Evolutionary conservation across 371 early-diverging fungal species (phyloP).

Genomic region (Lichtheimia corymbifera): DNA sequence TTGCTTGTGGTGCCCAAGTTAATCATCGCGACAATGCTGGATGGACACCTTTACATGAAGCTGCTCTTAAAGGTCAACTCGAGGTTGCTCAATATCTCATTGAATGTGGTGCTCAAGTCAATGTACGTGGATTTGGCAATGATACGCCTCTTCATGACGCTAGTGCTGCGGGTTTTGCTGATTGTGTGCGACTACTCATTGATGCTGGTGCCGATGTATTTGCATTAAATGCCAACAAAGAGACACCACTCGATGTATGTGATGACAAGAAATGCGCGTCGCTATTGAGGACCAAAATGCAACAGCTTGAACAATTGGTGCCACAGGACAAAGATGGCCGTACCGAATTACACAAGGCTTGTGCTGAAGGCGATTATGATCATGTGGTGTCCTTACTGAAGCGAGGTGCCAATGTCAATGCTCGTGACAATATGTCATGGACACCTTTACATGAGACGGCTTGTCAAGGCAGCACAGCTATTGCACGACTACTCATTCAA

Average conservation of each 20-base stretch:
- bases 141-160: conserved; percentile 86
- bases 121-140: conserved; percentile 61
- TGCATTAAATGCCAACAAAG: conserved; percentile 58
- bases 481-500: conserved; percentile 67
- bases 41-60: conserved; percentile 73
- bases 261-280: conserved; percentile 28
- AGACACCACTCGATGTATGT: conserved; percentile 58
- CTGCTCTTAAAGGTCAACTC: conserved; percentile 62
- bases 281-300: conserved; percentile 28
- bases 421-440: conserved; percentile 63
- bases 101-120: conserved; percentile 57
- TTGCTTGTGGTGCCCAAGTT: conserved; percentile 55
- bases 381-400: conserved; percentile 25
- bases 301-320: conserved; percentile 34
- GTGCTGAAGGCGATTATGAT: conserved; percentile 24
- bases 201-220: conserved; percentile 63
- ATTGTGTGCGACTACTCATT: conserved; percentile 60
- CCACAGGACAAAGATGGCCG: conserved; percentile 31
- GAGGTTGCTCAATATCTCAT: conserved; percentile 60
- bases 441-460: conserved; percentile 87
- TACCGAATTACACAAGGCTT: conserved; percentile 35
- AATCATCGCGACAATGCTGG: conserved; percentile 66
- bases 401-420: conserved; percentile 79
- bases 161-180: conserved; percentile 63
- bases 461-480: conserved; percentile 60